phyloP scores from a whole-genome alignment of 2,329 filamentous ascomycete species.

The Biscogniauxia sp. region DNA sequence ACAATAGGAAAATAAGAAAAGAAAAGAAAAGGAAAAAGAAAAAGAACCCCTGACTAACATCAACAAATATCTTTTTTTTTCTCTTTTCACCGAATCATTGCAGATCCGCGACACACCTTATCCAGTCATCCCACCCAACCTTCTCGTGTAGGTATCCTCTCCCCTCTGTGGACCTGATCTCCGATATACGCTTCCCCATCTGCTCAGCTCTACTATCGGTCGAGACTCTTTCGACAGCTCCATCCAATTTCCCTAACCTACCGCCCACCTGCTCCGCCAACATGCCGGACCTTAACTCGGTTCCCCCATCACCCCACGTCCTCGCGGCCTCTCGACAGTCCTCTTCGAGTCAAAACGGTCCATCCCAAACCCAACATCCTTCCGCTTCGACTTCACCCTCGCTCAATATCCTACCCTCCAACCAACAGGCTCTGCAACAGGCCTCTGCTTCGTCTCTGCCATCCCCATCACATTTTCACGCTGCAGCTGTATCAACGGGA shows the following conservation, averaged over 20 bases:
- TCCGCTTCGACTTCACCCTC: constrained; percentile 40
- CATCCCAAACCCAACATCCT: constrained; percentile 24
- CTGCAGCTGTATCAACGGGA: constrained; percentile 3
- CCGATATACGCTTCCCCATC: not conserved
- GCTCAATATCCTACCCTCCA: constrained; percentile 56
- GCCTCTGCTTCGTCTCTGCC: constrained; percentile 35
- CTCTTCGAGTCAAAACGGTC: constrained; percentile 41
- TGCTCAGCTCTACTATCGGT: not conserved
- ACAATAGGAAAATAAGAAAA: too few species aligned
- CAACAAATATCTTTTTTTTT: too few species aligned
- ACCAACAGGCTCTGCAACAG: constrained; percentile 45
- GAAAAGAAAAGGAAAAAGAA: too few species aligned
- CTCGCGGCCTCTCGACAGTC: constrained; percentile 43
- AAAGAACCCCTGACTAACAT: too few species aligned
- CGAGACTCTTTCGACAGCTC: not conserved
- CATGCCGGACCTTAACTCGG: constrained; percentile 51
- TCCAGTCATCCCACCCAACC: not conserved
- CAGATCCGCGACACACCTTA: not conserved
- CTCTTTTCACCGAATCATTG: not conserved
- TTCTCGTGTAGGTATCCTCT: not conserved
- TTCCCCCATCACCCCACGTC: constrained; percentile 49
- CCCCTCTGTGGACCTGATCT: not conserved
- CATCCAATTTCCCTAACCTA: not conserved
- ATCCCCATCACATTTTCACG: constrained; percentile 27
- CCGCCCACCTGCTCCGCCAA: constrained; percentile 1